phyloP scores from a whole-genome alignment of 1,284 basidiomycete species.

The Ceratobasidium sp. region DNA sequence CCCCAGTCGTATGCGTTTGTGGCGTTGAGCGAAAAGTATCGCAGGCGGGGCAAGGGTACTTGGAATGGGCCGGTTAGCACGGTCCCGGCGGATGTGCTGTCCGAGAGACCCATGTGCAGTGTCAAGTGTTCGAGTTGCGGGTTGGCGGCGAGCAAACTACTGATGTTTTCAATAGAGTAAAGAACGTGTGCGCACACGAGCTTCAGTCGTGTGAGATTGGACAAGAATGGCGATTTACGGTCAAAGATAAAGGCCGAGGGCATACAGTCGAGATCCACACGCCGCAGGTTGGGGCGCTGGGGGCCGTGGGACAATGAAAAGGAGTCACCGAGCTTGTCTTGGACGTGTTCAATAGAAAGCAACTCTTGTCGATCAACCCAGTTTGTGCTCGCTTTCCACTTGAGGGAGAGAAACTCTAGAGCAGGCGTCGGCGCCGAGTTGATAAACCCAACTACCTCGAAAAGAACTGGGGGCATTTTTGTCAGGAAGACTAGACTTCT shows the following conservation, averaged over 20 bases:
- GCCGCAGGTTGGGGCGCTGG: conserved; percentile 5
- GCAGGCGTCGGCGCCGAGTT: neutral
- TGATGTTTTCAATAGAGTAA: neutral
- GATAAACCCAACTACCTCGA: neutral
- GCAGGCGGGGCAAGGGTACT: neutral
- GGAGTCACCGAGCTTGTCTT: neutral
- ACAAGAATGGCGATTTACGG: neutral
- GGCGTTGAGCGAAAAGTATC: neutral
- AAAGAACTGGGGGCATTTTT: neutral
- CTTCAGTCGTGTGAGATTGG: conserved; percentile 6
- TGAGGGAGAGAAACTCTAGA: neutral
- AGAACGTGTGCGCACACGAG: neutral
- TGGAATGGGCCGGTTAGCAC: neutral
- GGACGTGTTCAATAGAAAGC: neutral
- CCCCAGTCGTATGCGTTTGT: neutral
- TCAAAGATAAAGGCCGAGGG: conserved; percentile 6
- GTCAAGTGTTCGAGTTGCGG: conserved; percentile 13
- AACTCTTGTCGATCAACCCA: neutral
- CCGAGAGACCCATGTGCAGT: neutral
- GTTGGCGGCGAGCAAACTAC: neutral
- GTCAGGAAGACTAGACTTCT: conserved; percentile 2
- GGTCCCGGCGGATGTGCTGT: too few relatives aligned
- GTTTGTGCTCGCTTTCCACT: neutral
- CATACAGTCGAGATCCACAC: neutral
- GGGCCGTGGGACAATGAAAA: neutral